Evolutionary conservation across 2,329 filamentous ascomycete species (phyloP).

Genomic region (Trichoderma harzianum): DNA sequence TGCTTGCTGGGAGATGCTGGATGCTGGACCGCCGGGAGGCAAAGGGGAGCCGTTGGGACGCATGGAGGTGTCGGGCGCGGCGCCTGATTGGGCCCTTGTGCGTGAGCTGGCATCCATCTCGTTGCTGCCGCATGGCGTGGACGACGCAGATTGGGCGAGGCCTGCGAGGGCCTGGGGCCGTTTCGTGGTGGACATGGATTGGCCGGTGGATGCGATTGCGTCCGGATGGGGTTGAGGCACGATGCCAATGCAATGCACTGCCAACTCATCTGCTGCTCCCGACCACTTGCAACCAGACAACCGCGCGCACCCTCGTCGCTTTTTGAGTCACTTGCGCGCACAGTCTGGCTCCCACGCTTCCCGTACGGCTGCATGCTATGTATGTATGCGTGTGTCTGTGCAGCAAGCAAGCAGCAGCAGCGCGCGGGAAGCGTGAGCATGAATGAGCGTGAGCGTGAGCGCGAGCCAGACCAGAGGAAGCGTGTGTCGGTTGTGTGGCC

Average conservation of each 20-base stretch:
- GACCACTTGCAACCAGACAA: slow-evolving; percentile 13
- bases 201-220: slow-evolving; percentile 21
- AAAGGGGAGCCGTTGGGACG: not conserved
- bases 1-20: not conserved
- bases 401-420: not conserved
- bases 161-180: not conserved
- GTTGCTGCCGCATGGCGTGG: slow-evolving; percentile 29
- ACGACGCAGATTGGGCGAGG: slow-evolving; percentile 27
- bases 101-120: slow-evolving; percentile 26
- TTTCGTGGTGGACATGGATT: slow-evolving; percentile 25
- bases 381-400: not conserved
- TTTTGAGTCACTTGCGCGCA: slow-evolving; percentile 10
- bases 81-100: slow-evolving; percentile 30
- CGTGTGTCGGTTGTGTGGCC: not conserved
- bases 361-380: slow-evolving; percentile 9
- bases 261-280: slow-evolving; percentile 22
- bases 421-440: not conserved
- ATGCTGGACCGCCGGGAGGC: not conserved
- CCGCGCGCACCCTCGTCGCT: slow-evolving; percentile 10
- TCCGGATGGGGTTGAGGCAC: slow-evolving; percentile 10
- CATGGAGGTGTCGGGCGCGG: slow-evolving; percentile 18
- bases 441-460: not conserved
- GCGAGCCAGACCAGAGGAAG: too few species aligned
- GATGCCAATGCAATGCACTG: slow-evolving; percentile 23
- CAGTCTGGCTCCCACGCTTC: slow-evolving; percentile 1